phyloP scores from a whole-genome alignment of 1,284 basidiomycete genomes.

The Kwoniella shivajii region DNA sequence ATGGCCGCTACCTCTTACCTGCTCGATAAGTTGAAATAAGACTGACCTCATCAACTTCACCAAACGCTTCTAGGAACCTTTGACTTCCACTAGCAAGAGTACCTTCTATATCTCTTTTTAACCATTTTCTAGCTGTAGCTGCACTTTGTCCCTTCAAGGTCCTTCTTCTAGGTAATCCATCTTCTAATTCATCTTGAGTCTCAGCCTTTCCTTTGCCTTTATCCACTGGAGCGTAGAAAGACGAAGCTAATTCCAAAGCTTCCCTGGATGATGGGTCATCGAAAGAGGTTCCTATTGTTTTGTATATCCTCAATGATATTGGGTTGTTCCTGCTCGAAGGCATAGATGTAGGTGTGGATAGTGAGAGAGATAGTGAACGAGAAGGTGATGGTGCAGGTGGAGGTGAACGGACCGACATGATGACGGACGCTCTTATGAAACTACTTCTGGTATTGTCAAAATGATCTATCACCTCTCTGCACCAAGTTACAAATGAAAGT shows the following conservation, averaged over 20 bases:
- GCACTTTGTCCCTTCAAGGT: conserved; percentile 48
- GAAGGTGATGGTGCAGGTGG: conserved; percentile 14
- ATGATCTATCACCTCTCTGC: no score
- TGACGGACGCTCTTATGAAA: background rate
- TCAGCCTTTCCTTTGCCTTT: conserved; percentile 52
- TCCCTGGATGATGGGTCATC: conserved; percentile 77
- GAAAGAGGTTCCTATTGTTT: conserved; percentile 76
- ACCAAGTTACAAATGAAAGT: no score
- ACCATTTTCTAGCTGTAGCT: conserved; percentile 70
- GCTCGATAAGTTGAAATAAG: background rate
- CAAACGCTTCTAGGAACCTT: conserved; percentile 77
- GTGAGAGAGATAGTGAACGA: conserved; percentile 10
- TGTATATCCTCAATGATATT: conserved; percentile 79
- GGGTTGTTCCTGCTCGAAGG: conserved; percentile 58
- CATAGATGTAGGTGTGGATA: conserved; percentile 30
- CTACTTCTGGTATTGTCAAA: no score
- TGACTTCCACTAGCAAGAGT: conserved; percentile 76
- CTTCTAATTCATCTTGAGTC: background rate
- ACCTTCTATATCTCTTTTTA: conserved; percentile 80
- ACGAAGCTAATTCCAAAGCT: conserved; percentile 78
- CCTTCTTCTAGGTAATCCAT: conserved; percentile 21
- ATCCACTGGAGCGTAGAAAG: conserved; percentile 55
- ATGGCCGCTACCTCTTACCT: background rate
- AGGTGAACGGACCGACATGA: conserved; percentile 11
- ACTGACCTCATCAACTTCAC: conserved; percentile 81